Evolutionary conservation across 2,329 filamentous ascomycete species (phyloP).

Genomic region (Talaromyces sp.): DNA sequence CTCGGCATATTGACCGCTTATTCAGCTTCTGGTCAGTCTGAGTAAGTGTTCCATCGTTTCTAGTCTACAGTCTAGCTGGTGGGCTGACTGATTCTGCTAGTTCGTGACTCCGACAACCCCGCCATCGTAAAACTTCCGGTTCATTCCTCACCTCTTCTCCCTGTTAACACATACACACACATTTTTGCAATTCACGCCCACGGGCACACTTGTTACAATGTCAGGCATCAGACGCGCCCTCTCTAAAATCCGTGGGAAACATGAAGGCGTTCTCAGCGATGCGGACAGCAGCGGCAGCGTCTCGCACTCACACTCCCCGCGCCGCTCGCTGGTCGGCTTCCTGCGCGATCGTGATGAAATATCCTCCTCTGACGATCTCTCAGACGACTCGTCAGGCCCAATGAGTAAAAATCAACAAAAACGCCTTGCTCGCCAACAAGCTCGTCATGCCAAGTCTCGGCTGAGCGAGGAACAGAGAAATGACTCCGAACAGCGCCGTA

Average conservation of each 20-base stretch:
- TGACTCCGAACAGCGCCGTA: conserved; percentile 38
- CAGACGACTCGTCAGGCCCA: conserved; percentile 32
- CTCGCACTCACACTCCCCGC: conserved; percentile 25
- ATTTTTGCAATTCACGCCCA: conserved; percentile 10
- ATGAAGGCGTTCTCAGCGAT: conserved; percentile 24
- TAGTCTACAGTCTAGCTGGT: background rate
- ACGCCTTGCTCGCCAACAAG: conserved; percentile 40
- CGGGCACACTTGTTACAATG: conserved; percentile 22
- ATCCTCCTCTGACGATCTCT: conserved; percentile 44
- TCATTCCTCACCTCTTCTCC: background rate
- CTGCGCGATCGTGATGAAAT: conserved; percentile 41
- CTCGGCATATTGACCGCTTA: background rate
- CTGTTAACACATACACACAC: background rate
- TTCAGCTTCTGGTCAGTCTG: background rate
- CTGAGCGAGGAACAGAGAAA: conserved; percentile 45
- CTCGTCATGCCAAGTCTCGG: conserved; percentile 38
- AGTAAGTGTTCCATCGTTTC: background rate
- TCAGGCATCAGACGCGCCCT: conserved; percentile 50
- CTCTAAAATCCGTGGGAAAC: conserved; percentile 38
- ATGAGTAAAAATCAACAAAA: conserved; percentile 48
- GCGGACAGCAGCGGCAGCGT: conserved; percentile 19
- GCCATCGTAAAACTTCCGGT: background rate
- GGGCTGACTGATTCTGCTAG: background rate
- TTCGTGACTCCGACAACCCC: background rate
- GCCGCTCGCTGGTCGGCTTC: conserved; percentile 41